A percentile compares a stretch with the other conserved stretches of the same genome.
phyloP scores from a whole-genome alignment of 768 basidiomycete species.

The Pisolithus marmoratus region DNA sequence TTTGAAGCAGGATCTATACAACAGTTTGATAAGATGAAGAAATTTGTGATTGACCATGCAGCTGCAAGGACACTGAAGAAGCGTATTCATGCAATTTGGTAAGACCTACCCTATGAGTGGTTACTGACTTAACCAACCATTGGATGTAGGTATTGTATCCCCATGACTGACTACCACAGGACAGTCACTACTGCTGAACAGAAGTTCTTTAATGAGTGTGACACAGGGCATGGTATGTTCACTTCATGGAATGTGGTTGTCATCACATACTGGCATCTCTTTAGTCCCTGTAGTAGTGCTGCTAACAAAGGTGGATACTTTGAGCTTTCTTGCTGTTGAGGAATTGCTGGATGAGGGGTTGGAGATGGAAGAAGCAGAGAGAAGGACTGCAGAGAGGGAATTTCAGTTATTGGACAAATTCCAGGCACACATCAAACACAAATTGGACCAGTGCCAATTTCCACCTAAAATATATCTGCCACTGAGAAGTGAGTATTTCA shows the following conservation, averaged over 20 bases:
- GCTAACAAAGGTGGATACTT: constrained; percentile 34
- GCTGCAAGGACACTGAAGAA: constrained; percentile 12
- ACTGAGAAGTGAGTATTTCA: not conserved
- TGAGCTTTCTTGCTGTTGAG: constrained; percentile 16
- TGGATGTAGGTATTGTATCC: constrained; percentile 34
- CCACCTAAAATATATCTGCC: not conserved
- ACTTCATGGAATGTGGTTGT: not conserved
- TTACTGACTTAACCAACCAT: not conserved
- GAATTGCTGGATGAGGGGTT: constrained; percentile 6
- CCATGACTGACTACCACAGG: constrained; percentile 19
- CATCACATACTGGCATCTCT: not conserved
- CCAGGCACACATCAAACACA: not conserved
- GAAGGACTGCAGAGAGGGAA: constrained; percentile 10
- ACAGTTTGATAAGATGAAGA: constrained; percentile 24
- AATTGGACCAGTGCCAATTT: not conserved
- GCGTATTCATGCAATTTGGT: constrained; percentile 38
- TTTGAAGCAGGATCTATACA: constrained; percentile 31
- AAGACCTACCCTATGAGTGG: not conserved
- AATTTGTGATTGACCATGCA: constrained; percentile 26
- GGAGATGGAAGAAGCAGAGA: constrained; percentile 5
- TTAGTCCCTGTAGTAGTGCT: constrained; percentile 35
- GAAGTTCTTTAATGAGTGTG: constrained; percentile 25
- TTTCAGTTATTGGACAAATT: not conserved
- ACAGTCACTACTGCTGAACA: constrained; percentile 24
- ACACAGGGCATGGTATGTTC: constrained; percentile 7